These are phyloP conservation scores for Saturnispora dispora DNA, from an alignment of 805 yeast species.

Conservation along the genomic window DNA sequence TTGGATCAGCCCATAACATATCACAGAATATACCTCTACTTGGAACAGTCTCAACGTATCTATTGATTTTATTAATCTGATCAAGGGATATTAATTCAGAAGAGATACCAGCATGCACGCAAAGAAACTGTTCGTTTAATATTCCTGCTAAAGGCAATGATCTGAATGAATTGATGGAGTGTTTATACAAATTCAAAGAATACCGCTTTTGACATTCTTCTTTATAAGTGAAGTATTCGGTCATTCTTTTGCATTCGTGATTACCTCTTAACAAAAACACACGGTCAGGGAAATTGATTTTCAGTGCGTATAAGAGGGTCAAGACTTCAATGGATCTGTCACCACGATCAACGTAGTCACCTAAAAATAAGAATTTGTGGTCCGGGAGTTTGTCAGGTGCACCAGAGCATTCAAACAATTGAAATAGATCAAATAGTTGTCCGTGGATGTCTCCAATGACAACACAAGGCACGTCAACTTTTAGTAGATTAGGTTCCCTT, in stretches of 20 bases:
- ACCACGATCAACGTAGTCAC: slow-evolving; percentile 96
- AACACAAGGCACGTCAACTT: slow-evolving; percentile 84
- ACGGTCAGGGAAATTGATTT: slow-evolving; percentile 62
- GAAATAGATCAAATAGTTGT: slow-evolving; percentile 86
- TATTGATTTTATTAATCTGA: slow-evolving; percentile 58
- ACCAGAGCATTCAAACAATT: slow-evolving; percentile 88
- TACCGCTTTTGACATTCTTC: slow-evolving; percentile 86
- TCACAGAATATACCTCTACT: slow-evolving; percentile 90
- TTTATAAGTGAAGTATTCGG: slow-evolving; percentile 90
- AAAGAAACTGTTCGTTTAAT: slow-evolving; percentile 82
- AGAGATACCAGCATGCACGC: slow-evolving; percentile 93
- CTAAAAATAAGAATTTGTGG: slow-evolving; percentile 76
- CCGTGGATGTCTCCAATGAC: slow-evolving; percentile 97
- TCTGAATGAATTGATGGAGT: slow-evolving; percentile 69
- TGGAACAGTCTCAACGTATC: slow-evolving; percentile 81
- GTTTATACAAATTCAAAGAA: slow-evolving; percentile 53
- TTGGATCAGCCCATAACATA: slow-evolving; percentile 90
- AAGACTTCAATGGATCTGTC: slow-evolving; percentile 82
- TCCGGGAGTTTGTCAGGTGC: slow-evolving; percentile 45
- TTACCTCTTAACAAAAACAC: slow-evolving; percentile 86
- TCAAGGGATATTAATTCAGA: slow-evolving; percentile 67
- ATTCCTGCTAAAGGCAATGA: slow-evolving; percentile 85
- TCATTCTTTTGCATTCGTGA: slow-evolving; percentile 89
- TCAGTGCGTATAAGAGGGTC: slow-evolving; percentile 67
- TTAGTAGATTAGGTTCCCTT: slow-evolving; percentile 68